Conservation (phyloP, 495 filamentous ascomycete species). For the Saxispiralis lemnorum region DNA sequence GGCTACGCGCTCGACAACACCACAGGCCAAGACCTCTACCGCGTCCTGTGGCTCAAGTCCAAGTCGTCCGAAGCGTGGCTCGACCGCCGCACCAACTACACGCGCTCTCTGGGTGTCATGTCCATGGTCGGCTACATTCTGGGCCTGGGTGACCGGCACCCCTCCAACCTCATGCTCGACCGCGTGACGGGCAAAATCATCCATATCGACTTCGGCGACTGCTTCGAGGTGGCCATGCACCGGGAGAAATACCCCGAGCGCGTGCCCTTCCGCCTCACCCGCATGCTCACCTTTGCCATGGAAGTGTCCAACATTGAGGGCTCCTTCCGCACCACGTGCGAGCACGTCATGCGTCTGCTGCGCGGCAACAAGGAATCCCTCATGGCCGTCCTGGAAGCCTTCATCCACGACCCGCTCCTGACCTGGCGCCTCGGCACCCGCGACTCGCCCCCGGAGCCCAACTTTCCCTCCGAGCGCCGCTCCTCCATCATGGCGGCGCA, state of each 20-base stretch:
- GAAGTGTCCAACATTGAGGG: conserved; percentile 98
- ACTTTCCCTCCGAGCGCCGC: conserved; percentile 59
- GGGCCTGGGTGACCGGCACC: conserved; percentile 87
- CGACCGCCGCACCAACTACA: conserved; percentile 92
- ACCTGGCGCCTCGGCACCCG: conserved; percentile 88
- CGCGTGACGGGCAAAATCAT: conserved; percentile 87
- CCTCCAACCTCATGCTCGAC: conserved; percentile 93
- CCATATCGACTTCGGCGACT: conserved; percentile 98
- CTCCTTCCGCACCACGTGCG: conserved; percentile 90
- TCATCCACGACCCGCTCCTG: conserved; percentile 94
- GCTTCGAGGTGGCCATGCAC: conserved; percentile 99
- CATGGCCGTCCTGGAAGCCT: conserved; percentile 96
- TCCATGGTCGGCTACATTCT: conserved; percentile 99
- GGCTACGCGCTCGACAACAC: conserved; percentile 98
- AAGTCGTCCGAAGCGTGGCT: conserved; percentile 97
- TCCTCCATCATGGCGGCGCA: conserved; percentile 44
- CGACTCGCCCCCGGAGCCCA: conserved; percentile 59
- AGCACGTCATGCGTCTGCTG: conserved; percentile 94
- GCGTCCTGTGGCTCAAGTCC: conserved; percentile 94
- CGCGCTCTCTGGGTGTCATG: conserved; percentile 92
- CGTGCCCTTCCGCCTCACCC: conserved; percentile 89
- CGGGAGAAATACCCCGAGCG: conserved; percentile 97
- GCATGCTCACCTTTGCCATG: conserved; percentile 99
- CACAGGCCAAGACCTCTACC: conserved; percentile 93
- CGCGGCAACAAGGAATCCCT: conserved; percentile 93